A percentile compares a stretch with the other conserved stretches of the same genome.
These are phyloP conservation scores for Wolfiporia cocos DNA, from an alignment of 1,284 basidiomycete genomes.

Conservation along the genomic window DNA sequence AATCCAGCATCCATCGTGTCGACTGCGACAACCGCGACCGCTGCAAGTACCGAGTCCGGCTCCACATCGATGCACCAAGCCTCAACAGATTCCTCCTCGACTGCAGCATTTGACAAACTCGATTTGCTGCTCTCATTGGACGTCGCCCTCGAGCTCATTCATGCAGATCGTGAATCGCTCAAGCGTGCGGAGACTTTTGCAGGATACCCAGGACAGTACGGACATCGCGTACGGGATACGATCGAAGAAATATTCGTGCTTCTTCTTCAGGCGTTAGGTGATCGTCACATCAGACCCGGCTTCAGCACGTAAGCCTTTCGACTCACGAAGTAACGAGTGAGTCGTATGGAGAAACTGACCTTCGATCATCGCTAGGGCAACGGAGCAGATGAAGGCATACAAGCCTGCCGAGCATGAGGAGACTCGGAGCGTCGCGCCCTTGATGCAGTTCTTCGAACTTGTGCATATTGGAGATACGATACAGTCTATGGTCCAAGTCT, in stretches of 20 bases:
- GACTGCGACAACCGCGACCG: conserved; percentile 12
- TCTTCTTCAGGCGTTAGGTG: conserved; percentile 72
- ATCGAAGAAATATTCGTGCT: conserved; percentile 92
- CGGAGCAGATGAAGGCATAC: conserved; percentile 82
- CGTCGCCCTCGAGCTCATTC: conserved; percentile 87
- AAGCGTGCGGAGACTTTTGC: conserved; percentile 91
- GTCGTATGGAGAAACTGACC: neutral
- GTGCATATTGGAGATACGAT: conserved; percentile 98
- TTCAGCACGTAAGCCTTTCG: conserved; percentile 68
- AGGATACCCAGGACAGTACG: conserved; percentile 80
- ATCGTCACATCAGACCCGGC: conserved; percentile 81
- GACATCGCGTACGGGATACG: conserved; percentile 77
- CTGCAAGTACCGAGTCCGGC: conserved; percentile 9
- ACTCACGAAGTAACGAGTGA: neutral
- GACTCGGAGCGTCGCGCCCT: conserved; percentile 78
- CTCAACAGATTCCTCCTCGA: conserved; percentile 13
- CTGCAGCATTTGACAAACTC: conserved; percentile 51
- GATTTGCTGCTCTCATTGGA: conserved; percentile 91
- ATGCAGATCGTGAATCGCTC: conserved; percentile 84
- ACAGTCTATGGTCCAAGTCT: conserved; percentile 95
- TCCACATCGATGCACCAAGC: conserved; percentile 17
- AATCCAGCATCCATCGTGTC: conserved; percentile 17
- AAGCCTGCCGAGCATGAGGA: conserved; percentile 80
- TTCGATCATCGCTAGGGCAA: conserved; percentile 50
- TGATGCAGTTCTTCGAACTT: conserved; percentile 96